Evolutionary conservation across 768 basidiomycete species (phyloP), one percentile per base, ranked within the genome.

Genomic region (Phanerochaete sordida): DNA sequence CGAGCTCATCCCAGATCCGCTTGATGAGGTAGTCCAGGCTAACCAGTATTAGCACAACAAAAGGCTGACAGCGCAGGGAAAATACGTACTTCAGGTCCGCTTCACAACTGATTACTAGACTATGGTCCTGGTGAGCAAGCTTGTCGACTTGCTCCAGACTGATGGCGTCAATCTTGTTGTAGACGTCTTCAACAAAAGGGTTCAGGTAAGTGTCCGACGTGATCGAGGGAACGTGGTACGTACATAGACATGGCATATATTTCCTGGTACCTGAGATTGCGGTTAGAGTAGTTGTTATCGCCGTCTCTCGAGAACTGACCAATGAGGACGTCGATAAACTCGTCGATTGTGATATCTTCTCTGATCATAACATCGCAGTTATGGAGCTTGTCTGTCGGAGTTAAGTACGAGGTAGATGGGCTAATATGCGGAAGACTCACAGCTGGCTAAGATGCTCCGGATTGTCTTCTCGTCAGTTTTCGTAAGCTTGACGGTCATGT

Each of bases 361-460:
- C 97, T 83, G 66, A 99, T 93, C 94, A 98, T 96, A 9, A 98
- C 89, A 74, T 99, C 96, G 69, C 94, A 96, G 68, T 96, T 92
- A 69, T 93, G 93, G 28, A 94, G 74, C 73, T 93, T 95, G 72
- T 93, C 91, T 93, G 62, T 35, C 33, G 43, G 39, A 44, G 24
- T 12, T 54, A 9, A 54, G 53, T 23, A 31, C 27, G 24, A 11
- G 16, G 5, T 21, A 19, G 12, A 35, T 26, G 24, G 9, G 8
- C 16, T 12, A 24, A 43, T 3, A 16, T 1, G 35, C 35, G 5
- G 8, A 2, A 12, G 28, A 76, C 84, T 62, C 74, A 88, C 94
- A 96, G 39, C 91, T 84, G 59, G 94, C 91, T 44, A 99, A 75
- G 63, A 99, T 96, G 2, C 91, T 91, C 49, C 94, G 82, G 62